A percentile compares a stretch with the other conserved stretches of the same genome.
Conservation (phyloP, 2,329 filamentous ascomycete genomes). For the Pseudocercospora musae region DNA sequence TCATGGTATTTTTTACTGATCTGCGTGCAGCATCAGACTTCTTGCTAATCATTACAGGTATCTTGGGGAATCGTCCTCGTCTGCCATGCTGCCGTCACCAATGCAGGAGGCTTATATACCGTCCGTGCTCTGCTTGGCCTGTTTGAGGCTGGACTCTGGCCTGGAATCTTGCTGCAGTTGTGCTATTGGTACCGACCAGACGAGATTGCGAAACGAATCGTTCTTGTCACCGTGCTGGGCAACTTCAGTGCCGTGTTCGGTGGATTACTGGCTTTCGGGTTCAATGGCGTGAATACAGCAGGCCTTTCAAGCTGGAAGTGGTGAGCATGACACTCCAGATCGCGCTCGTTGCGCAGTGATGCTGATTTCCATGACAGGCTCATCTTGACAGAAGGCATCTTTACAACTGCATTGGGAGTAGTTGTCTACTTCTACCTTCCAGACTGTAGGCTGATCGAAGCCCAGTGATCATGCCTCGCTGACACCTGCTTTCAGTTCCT, state of each 20-base stretch:
- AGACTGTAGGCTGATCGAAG: conserved; percentile 43
- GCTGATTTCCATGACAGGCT: neutral
- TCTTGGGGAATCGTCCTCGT: conserved; percentile 10
- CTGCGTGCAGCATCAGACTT: neutral
- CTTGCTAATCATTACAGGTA: neutral
- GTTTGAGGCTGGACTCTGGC: conserved; percentile 14
- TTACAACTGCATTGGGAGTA: conserved; percentile 48
- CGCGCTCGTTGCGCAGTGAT: neutral
- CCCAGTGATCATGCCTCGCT: neutral
- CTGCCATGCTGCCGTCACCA: conserved; percentile 6
- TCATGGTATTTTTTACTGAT: conserved; percentile 4
- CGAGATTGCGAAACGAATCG: conserved; percentile 37
- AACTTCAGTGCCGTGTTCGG: conserved; percentile 44
- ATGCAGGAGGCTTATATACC: conserved; percentile 1
- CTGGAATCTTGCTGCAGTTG: conserved; percentile 8
- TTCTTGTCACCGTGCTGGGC: conserved; percentile 31
- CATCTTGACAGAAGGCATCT: conserved; percentile 41
- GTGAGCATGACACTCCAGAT: neutral
- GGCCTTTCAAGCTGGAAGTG: neutral
- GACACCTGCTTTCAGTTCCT: neutral
- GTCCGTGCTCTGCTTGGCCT: conserved; percentile 3
- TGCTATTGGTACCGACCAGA: conserved; percentile 49
- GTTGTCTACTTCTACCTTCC: conserved; percentile 53
- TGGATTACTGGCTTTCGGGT: conserved; percentile 45
- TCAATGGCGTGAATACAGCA: conserved; percentile 21